These are phyloP conservation scores for Penicillium argentinense DNA, from an alignment of 495 filamentous ascomycete genomes.

Conservation along the genomic window DNA sequence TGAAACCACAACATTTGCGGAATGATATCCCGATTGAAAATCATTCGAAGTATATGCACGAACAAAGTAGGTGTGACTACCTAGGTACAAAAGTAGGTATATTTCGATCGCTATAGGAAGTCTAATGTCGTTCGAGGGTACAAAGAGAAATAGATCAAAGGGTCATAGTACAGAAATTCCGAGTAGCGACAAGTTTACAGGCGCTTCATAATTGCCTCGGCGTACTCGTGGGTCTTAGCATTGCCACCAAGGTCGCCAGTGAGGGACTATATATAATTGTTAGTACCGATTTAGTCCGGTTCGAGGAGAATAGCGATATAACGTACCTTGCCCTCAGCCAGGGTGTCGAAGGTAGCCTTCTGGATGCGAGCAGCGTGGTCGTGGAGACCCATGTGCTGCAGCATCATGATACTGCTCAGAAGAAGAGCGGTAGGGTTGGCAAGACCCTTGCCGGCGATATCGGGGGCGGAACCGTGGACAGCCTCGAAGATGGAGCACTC, in stretches of 20 bases:
- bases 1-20: no score
- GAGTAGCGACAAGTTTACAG: constrained; percentile 54
- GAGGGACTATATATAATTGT: constrained; percentile 52
- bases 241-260: constrained; percentile 95
- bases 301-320: background rate
- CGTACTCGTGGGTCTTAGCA: constrained; percentile 88
- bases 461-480: constrained; percentile 95
- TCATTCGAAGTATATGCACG: background rate
- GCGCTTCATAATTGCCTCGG: constrained; percentile 82
- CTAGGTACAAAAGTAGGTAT: constrained; percentile 37
- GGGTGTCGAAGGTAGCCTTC: constrained; percentile 88
- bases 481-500: constrained; percentile 99
- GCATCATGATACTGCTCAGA: constrained; percentile 95
- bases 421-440: constrained; percentile 95
- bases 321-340: constrained; percentile 87
- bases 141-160: constrained; percentile 30
- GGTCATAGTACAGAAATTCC: constrained; percentile 41
- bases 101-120: constrained; percentile 45
- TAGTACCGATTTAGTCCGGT: constrained; percentile 9
- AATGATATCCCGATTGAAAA: no score
- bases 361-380: constrained; percentile 86
- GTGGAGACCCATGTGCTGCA: constrained; percentile 94
- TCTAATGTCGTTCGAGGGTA: constrained; percentile 47
- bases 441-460: constrained; percentile 93
- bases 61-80: constrained; percentile 13